Evolutionary conservation across 1,284 basidiomycete species (phyloP), one percentile per base, ranked within the genome.

Genomic region (Caloboletus firmus): DNA sequence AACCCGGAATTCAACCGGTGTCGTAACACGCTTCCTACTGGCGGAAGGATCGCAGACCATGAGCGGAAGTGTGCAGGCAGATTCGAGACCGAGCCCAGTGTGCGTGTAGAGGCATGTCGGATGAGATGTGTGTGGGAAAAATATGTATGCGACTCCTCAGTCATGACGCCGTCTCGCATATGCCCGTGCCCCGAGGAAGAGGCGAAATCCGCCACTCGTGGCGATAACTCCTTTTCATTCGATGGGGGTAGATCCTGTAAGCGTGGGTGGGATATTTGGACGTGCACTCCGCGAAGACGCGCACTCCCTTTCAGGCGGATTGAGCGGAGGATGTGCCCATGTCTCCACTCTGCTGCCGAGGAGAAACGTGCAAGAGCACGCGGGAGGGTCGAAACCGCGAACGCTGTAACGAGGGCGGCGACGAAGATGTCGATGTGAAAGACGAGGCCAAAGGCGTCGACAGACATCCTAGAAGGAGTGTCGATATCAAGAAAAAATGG

Each of bases 331-430:
- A 82, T 61, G 51, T 80, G 73, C 0, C 82, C 82, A 34, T 66
- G 73, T 37, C 64, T 64, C 80, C 80, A 81, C 56, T 80, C 82
- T n/a, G 72, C 72, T 31, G 67, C 57, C 20, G 69, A 69, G 55
- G 76, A 78, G 43, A 84, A 72, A 22, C 82, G 76, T 17, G 77
- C 81, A 37, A 81, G 61, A 10, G 70, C 74, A 52, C 79, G 76
- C 2, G 82, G 83, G 17, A 82, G 63, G 3, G 76, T 72, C 31
- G 76, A 63, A 20, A 82, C 61, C 26, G 76, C 70, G 45, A 78
- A 68, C 17, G 75, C 54, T 1, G 68, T 71, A 32, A 75, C 59
- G 45, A 79, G 56, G 28, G 69, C 72, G 43, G 77, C 57, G 49
- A 83, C 63, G 55, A 83, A 67, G 45, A 84, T 69, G 63, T 78